Evolutionary conservation across 2,329 filamentous ascomycete genomes (phyloP), one percentile per base, ranked within the genome.

Genomic region (Fusarium verticillioides): DNA sequence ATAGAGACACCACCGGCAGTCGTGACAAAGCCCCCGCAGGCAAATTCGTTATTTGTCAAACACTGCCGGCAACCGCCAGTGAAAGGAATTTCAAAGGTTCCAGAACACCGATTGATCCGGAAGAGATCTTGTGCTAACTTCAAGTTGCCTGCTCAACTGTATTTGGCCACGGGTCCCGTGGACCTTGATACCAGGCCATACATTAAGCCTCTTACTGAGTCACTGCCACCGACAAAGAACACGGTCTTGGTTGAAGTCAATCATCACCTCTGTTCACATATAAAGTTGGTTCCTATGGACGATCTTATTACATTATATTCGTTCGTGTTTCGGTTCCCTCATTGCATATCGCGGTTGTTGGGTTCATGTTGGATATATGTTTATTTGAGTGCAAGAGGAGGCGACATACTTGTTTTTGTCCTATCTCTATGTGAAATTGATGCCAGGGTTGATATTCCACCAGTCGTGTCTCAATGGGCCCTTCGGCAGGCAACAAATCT

Each of bases 81-180:
- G 39, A 47, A 18, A 54, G 23, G 56, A 58, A 46, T 32, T 47
- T 47, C 42, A 42, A 32, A 32, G 16, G n/a, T 36, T 32, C 36
- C 54, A 49, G 43, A 42, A 37, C 13, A 46, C 46, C 47, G 46
- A 42, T 37, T 57, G 40, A 63, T n/a, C 40, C 47, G 30, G 54
- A 57, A 44, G 23, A 58, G 34, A 58, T 63, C 39, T 71, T 59
- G 46, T 58, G 70, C 63, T 71, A 39, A n/a, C 59, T 39, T 73
- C 62, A 63, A n/a, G 46, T 73, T 73, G 57, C 60, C 46, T 23
- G 21, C 66, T 46, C 58, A 56, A 65, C 67, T 46, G 47, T 44
- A 47, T 59, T 64, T 58, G 59, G n/a, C 32, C 54, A 46, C 46
- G 32, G 36, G 52, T 40, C 36, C n/a, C 59, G 63, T 73, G 54